Evolutionary conservation across 768 basidiomycete genomes (phyloP).

Genomic region (Antrodiella citrinella): DNA sequence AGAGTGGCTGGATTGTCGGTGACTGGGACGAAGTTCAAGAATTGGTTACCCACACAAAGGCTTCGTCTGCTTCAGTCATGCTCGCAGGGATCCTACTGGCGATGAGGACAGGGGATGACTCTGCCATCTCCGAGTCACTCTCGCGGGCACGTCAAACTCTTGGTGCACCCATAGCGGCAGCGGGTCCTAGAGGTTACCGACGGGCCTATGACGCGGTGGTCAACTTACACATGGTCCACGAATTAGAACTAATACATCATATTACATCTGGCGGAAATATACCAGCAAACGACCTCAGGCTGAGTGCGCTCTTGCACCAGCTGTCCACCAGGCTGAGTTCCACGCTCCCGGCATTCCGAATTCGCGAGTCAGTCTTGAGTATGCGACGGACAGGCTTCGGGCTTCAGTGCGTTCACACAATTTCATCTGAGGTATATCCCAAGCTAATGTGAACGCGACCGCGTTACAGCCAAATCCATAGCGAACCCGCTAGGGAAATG

Average conservation of each 20-base stretch:
- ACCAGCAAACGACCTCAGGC: constrained; percentile 27
- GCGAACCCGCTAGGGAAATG: constrained; percentile 44
- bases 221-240: constrained; percentile 79
- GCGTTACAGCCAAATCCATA: no score
- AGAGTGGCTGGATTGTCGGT: constrained; percentile 94
- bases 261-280: constrained; percentile 25
- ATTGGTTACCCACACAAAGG: constrained; percentile 43
- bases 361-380: constrained; percentile 81
- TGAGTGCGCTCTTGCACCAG: constrained; percentile 28
- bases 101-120: constrained; percentile 50
- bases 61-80: constrained; percentile 52
- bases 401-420: constrained; percentile 44
- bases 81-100: constrained; percentile 78
- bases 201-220: constrained; percentile 83
- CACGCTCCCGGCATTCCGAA: constrained; percentile 81
- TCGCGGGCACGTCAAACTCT: constrained; percentile 61
- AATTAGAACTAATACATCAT: constrained; percentile 63
- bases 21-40: constrained; percentile 81
- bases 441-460: no score
- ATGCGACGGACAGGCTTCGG: constrained; percentile 79
- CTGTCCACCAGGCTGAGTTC: constrained; percentile 63
- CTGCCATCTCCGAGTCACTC: constrained; percentile 41
- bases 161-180: constrained; percentile 77
- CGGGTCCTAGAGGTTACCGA: constrained; percentile 72
- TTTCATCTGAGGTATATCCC: no score